Conservation (phyloP, 345 rosid species). For the Camelina laxa region DNA sequence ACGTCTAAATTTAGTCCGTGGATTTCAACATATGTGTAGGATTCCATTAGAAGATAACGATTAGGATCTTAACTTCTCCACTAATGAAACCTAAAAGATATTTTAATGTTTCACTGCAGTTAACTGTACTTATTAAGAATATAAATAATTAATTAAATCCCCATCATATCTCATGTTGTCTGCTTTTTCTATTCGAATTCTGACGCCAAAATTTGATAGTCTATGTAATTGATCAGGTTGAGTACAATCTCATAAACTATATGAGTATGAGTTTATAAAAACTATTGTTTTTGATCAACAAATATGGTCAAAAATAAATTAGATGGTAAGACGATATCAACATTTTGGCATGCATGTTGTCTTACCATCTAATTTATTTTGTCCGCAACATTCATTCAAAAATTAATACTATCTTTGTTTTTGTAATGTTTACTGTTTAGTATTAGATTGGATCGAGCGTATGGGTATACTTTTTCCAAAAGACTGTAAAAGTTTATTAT, state of each 20-base stretch:
- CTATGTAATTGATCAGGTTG: too few species aligned
- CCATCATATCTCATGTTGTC: slow-evolving; percentile 5
- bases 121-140: background rate
- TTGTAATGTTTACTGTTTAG: background rate
- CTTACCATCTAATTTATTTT: background rate
- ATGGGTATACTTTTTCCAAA: background rate
- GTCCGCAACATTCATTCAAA: too few species aligned
- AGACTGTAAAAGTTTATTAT: background rate
- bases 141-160: background rate
- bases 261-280: too few species aligned
- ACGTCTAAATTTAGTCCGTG: background rate
- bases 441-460: background rate
- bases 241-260: too few species aligned
- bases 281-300: too few species aligned
- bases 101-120: background rate
- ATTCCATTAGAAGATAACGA: background rate
- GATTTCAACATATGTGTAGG: background rate
- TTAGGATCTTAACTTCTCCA: slow-evolving; percentile 8
- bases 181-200: too few species aligned
- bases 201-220: too few species aligned
- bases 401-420: background rate
- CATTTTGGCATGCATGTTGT: too few species aligned
- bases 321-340: too few species aligned
- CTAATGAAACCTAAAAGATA: background rate
- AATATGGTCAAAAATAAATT: too few species aligned